These are phyloP conservation scores for Mortierella sp. DNA, from an alignment of 371 early-diverging fungal genomes.

Conservation along the genomic window DNA sequence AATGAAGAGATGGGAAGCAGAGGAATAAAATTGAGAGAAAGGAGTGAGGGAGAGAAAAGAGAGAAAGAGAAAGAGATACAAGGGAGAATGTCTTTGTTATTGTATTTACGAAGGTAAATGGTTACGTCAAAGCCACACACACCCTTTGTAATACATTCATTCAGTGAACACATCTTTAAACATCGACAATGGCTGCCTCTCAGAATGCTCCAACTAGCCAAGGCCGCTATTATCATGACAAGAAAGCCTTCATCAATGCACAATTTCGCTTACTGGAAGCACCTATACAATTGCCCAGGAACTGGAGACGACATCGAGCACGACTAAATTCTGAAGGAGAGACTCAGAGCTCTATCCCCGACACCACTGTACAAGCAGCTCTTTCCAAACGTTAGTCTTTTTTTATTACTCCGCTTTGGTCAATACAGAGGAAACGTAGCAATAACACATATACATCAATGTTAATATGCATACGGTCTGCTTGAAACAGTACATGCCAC, in stretches of 20 bases:
- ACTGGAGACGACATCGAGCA: slow-evolving; percentile 35
- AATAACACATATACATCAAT: background rate
- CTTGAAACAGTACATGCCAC: slow-evolving; percentile 27
- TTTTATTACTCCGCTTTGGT: background rate
- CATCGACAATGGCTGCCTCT: slow-evolving; percentile 3
- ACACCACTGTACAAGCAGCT: slow-evolving; percentile 19
- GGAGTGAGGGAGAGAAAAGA: background rate
- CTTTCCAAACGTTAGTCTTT: slow-evolving; percentile 26
- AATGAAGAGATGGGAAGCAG: background rate
- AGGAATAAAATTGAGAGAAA: background rate
- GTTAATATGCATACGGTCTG: background rate
- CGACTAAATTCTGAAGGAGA: slow-evolving; percentile 22
- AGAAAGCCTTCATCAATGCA: slow-evolving; percentile 41
- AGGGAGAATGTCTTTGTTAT: background rate
- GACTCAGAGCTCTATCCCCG: slow-evolving; percentile 22
- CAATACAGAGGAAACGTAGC: background rate
- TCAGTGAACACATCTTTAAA: background rate
- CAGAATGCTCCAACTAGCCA: slow-evolving; percentile 21
- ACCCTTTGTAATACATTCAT: too few species aligned
- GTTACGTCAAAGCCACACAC: background rate
- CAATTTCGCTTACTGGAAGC: slow-evolving; percentile 43
- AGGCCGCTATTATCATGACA: slow-evolving; percentile 52
- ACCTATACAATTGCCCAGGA: slow-evolving; percentile 18
- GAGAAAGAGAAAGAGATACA: background rate
- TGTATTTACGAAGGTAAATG: background rate